These are phyloP conservation scores for Trichoderma aggressivum DNA, from an alignment of 2,329 filamentous ascomycete species.

Conservation along the genomic window DNA sequence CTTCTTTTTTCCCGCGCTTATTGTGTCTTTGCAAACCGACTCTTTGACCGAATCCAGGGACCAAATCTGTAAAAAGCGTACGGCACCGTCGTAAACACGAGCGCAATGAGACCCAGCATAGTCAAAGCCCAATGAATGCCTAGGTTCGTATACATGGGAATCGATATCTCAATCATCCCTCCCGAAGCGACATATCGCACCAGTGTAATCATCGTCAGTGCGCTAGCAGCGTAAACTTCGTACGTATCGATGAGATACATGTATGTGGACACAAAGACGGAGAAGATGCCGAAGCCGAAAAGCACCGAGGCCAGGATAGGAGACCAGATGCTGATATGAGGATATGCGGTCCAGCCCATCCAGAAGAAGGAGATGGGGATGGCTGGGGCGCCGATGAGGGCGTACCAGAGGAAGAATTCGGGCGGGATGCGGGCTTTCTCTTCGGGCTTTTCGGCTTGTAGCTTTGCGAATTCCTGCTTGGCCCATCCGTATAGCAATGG, in stretches of 20 bases:
- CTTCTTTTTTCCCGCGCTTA: background rate
- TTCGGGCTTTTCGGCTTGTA: background rate
- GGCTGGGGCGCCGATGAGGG: conserved; percentile 3
- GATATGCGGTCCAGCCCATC: conserved; percentile 12
- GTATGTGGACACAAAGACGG: conserved; percentile 6
- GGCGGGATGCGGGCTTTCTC: background rate
- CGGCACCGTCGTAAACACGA: conserved; percentile 32
- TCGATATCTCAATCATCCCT: conserved; percentile 38
- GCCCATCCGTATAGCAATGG: background rate
- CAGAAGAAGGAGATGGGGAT: conserved; percentile 16
- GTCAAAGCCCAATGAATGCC: conserved; percentile 43
- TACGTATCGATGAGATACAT: conserved; percentile 13
- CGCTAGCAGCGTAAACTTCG: conserved; percentile 13
- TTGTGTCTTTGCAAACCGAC: conserved; percentile 36
- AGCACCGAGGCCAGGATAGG: background rate
- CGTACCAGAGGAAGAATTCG: conserved; percentile 13
- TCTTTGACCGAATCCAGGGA: conserved; percentile 51
- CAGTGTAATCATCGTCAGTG: conserved; percentile 33
- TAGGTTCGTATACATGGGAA: conserved; percentile 38
- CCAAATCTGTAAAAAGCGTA: conserved; percentile 36
- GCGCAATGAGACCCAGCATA: conserved; percentile 30
- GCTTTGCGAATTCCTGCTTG: background rate
- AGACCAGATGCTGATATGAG: conserved; percentile 9
- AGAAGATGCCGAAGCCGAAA: conserved; percentile 6
- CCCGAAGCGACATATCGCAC: conserved; percentile 35